phyloP scores from a whole-genome alignment of 805 yeast genomes.

The Lipomyces spencermartinsiae region DNA sequence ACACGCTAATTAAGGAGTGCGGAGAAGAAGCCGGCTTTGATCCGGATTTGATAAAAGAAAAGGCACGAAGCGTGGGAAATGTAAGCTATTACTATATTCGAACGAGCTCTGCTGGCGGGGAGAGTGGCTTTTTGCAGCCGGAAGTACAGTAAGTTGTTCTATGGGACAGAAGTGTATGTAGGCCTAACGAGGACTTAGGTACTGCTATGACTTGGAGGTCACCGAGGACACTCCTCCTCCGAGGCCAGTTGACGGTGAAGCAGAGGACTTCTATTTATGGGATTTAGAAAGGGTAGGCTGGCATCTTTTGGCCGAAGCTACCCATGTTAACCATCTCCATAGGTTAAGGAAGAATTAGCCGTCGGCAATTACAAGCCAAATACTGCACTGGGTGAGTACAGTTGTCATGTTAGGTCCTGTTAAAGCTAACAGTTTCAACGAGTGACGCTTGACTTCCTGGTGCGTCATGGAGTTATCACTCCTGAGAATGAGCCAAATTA shows the following conservation, averaged over 20 bases:
- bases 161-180: not conserved
- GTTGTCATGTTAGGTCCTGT: conserved; percentile 39
- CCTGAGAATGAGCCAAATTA: conserved; percentile 71
- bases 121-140: conserved; percentile 75
- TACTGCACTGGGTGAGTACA: conserved; percentile 59
- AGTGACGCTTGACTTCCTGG: conserved; percentile 79
- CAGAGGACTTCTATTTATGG: conserved; percentile 72
- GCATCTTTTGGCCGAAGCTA: too few relatives aligned
- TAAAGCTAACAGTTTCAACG: not conserved
- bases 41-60: conserved; percentile 55
- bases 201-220: conserved; percentile 72
- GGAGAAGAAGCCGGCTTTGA: conserved; percentile 88
- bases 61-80: conserved; percentile 63
- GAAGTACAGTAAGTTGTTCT: conserved; percentile 64
- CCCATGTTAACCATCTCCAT: not conserved
- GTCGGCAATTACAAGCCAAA: conserved; percentile 84
- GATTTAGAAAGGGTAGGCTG: conserved; percentile 54
- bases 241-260: conserved; percentile 74
- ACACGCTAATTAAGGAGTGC: conserved; percentile 85
- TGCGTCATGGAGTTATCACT: conserved; percentile 80
- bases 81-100: conserved; percentile 60
- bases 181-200: conserved; percentile 40
- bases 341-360: conserved; percentile 55
- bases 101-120: conserved; percentile 48
- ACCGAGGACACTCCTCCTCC: conserved; percentile 56